Evolutionary conservation across 345 rosid species (phyloP).

Genomic region (Zanthoxylum bungeanum): DNA sequence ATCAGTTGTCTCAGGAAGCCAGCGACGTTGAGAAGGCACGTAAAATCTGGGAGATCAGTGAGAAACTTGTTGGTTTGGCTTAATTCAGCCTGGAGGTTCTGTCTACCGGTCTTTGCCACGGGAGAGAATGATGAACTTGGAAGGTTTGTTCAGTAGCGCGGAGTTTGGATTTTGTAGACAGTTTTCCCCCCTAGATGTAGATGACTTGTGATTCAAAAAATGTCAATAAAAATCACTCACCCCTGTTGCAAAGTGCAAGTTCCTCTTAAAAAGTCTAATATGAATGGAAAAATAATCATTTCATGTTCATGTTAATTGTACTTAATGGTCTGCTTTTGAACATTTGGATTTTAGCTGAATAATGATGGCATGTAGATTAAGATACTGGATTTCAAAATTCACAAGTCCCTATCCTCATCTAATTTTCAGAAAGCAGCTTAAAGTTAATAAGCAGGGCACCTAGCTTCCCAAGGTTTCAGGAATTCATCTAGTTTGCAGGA

Average conservation of each 20-base stretch:
- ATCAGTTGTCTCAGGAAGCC: constrained; percentile 90
- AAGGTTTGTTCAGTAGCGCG: too few species aligned
- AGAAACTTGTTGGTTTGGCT: constrained; percentile 94
- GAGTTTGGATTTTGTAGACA: constrained; percentile 23
- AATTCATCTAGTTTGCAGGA: too few species aligned
- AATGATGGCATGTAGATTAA: not conserved
- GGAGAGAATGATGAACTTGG: too few species aligned
- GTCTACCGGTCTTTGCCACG: constrained; percentile 12
- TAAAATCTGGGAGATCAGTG: constrained; percentile 92
- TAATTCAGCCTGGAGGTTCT: constrained; percentile 19
- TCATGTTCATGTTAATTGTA: too few species aligned
- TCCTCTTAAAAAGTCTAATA: not conserved
- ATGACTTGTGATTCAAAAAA: constrained; percentile 19
- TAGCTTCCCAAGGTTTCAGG: too few species aligned
- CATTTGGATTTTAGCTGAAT: too few species aligned
- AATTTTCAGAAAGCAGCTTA: constrained; percentile 12
- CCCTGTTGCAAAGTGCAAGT: constrained; percentile 10
- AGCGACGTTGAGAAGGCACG: constrained; percentile 84
- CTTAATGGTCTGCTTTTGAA: too few species aligned
- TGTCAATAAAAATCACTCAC: constrained; percentile 32
- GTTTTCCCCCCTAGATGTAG: constrained; percentile 20
- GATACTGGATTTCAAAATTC: not conserved
- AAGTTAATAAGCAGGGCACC: constrained; percentile 65
- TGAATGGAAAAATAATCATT: not conserved
- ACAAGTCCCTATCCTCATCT: too few species aligned